Evolutionary conservation across 495 filamentous ascomycete genomes (phyloP).

Genomic region (Neurospora sp.): DNA sequence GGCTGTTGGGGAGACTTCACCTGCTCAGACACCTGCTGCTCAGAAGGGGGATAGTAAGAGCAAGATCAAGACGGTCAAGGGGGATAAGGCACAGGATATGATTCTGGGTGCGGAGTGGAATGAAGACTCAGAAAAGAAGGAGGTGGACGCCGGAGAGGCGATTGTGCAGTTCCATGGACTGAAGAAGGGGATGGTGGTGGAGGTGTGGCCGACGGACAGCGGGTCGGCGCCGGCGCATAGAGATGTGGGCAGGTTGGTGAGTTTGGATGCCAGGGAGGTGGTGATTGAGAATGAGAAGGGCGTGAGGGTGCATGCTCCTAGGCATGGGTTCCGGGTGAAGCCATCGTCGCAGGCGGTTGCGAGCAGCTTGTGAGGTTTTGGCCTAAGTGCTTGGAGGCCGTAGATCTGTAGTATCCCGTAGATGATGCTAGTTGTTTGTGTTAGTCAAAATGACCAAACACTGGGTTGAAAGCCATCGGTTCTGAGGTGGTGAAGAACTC

Average conservation of each 20-base stretch:
- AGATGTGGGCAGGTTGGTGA: slow-evolving; percentile 43
- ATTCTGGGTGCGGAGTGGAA: slow-evolving; percentile 25
- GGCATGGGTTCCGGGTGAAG: slow-evolving; percentile 43
- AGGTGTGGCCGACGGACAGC: slow-evolving; percentile 45
- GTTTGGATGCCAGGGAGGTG: slow-evolving; percentile 37
- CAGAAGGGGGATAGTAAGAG: slow-evolving; percentile 10
- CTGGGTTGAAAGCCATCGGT: neutral
- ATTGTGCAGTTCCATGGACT: slow-evolving; percentile 24
- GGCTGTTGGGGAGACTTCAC: slow-evolving; percentile 10
- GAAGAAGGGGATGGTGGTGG: slow-evolving; percentile 36
- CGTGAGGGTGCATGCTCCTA: slow-evolving; percentile 45
- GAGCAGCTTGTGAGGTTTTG: neutral
- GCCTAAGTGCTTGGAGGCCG: neutral
- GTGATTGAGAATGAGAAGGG: slow-evolving; percentile 39
- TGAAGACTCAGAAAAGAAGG: slow-evolving; percentile 27
- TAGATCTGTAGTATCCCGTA: neutral
- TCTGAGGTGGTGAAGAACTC: neutral
- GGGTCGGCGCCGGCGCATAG: slow-evolving; percentile 39
- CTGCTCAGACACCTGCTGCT: neutral
- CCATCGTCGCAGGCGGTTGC: neutral
- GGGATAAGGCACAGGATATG: slow-evolving; percentile 36
- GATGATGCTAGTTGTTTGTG: neutral
- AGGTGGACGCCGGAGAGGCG: slow-evolving; percentile 28
- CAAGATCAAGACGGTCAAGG: slow-evolving; percentile 29
- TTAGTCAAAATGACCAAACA: neutral